Percentiles rank a stretch among this genome's conserved stretches.
Conservation (phyloP, 805 yeast genomes). For the Suhomyces tanzawaensis region DNA sequence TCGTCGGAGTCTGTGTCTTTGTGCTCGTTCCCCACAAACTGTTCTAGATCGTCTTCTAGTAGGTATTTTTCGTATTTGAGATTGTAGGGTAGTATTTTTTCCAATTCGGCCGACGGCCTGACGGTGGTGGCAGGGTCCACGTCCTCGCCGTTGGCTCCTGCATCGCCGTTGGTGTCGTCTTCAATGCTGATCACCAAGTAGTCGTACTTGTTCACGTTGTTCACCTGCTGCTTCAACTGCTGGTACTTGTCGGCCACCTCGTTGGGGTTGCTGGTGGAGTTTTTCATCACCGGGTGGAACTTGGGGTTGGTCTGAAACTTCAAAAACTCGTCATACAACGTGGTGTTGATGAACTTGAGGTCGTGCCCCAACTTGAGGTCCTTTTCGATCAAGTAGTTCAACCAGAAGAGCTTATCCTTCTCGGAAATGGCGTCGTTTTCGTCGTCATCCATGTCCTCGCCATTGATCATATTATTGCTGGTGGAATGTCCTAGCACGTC, state of each 20-base stretch:
- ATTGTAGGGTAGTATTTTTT: conserved; percentile 31
- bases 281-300: conserved; percentile 26
- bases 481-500: conserved; percentile 13
- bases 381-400: conserved; percentile 36
- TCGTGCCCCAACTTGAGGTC: conserved; percentile 37
- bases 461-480: conserved; percentile 6
- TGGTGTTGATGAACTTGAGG: conserved; percentile 31
- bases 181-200: conserved; percentile 27
- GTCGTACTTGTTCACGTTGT: conserved; percentile 28
- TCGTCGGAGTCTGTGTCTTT: conserved; percentile 9
- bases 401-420: conserved; percentile 34
- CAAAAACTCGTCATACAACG: conserved; percentile 25
- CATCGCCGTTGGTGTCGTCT: conserved; percentile 11
- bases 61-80: conserved; percentile 24
- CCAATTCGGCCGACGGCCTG: conserved; percentile 23
- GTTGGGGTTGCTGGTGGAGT: conserved; percentile 14
- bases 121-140: conserved; percentile 4
- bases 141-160: conserved; percentile 1
- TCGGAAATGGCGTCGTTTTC: conserved; percentile 19
- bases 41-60: conserved; percentile 25
- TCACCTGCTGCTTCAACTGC: conserved; percentile 21
- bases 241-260: conserved; percentile 15
- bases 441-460: conserved; percentile 18
- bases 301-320: conserved; percentile 26
- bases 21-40: conserved; percentile 15